phyloP scores from a whole-genome alignment of 2,329 filamentous ascomycete genomes.

The Botrytis medusae region DNA sequence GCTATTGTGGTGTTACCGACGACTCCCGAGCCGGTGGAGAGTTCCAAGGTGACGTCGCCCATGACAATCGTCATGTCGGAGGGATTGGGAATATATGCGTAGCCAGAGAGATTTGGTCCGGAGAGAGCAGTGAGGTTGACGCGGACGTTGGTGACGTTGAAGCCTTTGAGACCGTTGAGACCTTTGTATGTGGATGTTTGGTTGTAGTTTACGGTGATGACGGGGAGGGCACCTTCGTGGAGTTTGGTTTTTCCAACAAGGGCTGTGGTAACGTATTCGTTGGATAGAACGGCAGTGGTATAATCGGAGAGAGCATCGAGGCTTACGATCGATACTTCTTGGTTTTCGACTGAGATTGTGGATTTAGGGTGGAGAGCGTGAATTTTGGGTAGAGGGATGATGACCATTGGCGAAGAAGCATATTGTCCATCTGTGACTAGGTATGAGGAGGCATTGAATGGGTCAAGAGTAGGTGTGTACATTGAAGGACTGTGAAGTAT shows the following conservation, averaged over 20 bases:
- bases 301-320: constrained; percentile 40
- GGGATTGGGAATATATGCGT: constrained; percentile 58
- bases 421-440: constrained; percentile 43
- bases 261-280: constrained; percentile 50
- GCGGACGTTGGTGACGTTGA: constrained; percentile 49
- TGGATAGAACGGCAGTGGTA: constrained; percentile 48
- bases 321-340: constrained; percentile 47
- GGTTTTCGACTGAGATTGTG: constrained; percentile 47
- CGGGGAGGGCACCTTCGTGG: constrained; percentile 51
- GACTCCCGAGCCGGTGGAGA: constrained; percentile 43
- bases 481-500: constrained; percentile 49
- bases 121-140: constrained; percentile 43
- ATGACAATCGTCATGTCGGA: constrained; percentile 56
- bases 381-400: constrained; percentile 36
- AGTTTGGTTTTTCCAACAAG: constrained; percentile 53
- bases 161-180: constrained; percentile 55
- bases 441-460: constrained; percentile 53
- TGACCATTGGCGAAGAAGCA: constrained; percentile 33
- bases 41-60: constrained; percentile 57
- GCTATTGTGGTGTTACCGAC: constrained; percentile 53
- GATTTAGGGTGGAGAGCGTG: constrained; percentile 38
- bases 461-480: constrained; percentile 54
- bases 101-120: constrained; percentile 55
- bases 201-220: constrained; percentile 53
- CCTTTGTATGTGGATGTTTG: constrained; percentile 57